Evolutionary conservation across 768 basidiomycete species (phyloP).

Genomic region (Russula sp.): DNA sequence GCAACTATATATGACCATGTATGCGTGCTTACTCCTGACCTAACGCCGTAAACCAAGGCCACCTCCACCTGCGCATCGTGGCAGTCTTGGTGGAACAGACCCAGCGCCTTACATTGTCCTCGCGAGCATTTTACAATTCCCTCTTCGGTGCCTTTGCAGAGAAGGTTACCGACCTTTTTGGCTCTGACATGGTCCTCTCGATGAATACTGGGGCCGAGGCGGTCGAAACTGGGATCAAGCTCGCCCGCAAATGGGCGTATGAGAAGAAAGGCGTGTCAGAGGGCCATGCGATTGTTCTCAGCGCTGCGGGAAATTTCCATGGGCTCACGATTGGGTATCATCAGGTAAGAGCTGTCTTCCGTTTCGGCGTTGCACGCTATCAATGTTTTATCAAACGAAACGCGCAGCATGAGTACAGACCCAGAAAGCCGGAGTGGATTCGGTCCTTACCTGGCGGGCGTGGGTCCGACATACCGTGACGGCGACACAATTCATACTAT

Average conservation of each 20-base stretch:
- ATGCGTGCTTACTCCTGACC: background rate
- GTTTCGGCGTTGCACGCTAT: background rate
- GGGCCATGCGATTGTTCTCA: slow-evolving; percentile 80
- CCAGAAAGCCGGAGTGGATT: slow-evolving; percentile 83
- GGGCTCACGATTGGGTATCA: slow-evolving; percentile 87
- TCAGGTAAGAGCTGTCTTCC: slow-evolving; percentile 45
- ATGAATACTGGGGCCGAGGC: slow-evolving; percentile 98
- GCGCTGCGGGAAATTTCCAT: slow-evolving; percentile 90
- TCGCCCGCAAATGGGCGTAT: slow-evolving; percentile 97
- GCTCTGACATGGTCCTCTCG: slow-evolving; percentile 94
- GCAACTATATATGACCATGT: background rate
- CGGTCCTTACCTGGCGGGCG: slow-evolving; percentile 84
- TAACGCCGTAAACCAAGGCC: slow-evolving; percentile 90
- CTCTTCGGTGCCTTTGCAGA: slow-evolving; percentile 87
- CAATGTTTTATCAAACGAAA: background rate
- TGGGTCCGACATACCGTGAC: slow-evolving; percentile 73
- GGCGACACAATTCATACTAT: slow-evolving; percentile 52
- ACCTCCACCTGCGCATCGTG: slow-evolving; percentile 89
- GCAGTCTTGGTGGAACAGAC: slow-evolving; percentile 78
- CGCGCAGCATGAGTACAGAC: slow-evolving; percentile 86
- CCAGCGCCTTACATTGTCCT: slow-evolving; percentile 85
- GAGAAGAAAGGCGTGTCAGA: slow-evolving; percentile 74
- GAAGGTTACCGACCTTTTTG: slow-evolving; percentile 76
- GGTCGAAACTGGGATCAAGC: slow-evolving; percentile 94
- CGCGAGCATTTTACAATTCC: slow-evolving; percentile 93